Evolutionary conservation across 768 basidiomycete species (phyloP), one percentile per base, ranked within the genome.

Genomic region (Coprinellus micaceus): DNA sequence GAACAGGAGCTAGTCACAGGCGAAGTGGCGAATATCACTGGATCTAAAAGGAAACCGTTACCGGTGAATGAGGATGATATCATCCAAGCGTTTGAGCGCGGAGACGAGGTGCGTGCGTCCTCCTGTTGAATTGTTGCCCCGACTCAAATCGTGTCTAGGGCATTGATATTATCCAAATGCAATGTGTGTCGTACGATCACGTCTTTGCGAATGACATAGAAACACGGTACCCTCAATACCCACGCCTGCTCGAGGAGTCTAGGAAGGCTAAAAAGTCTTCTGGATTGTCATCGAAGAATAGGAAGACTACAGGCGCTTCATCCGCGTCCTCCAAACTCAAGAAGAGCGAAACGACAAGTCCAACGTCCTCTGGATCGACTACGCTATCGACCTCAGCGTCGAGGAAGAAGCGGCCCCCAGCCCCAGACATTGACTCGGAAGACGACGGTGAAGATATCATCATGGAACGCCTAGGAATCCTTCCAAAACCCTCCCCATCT

Each of bases 91-190:
- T 53, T 53, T 21, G 3, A 11, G 2, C 11, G 22, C 13, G 52
- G 52, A 3, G 52, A 53, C 21, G 52, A 53, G 52, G 52, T 53
- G n/a, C 13, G 52, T 53, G 10, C 49, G 12, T 6, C 39, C 5
- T 37, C 25, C 10, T n/a, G 26, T 24, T 15, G 17, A 21, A 4
- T 9, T 4, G 17, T 12, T 28, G 21, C 7, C 24, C 11, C n/a
- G 3, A 41, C 39, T 2, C 17, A 10, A 15, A 30, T 28, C 13
- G 13, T 21, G 22, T 12, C 10, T 25, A 53, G 52, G 41, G 39
- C 7, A 53, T 53, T 26, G 41, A 53, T 28, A 53, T 53, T 39
- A 53, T 53, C 37, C 52, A 39, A 17, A 53, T 53, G 52, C 12
- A 53, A 44, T 53, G 52, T 37, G 39, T 53, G 3, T 6, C 2